Evolutionary conservation across 31 red algal species (phyloP).

Genomic region (Porphyra umbilicalis): DNA sequence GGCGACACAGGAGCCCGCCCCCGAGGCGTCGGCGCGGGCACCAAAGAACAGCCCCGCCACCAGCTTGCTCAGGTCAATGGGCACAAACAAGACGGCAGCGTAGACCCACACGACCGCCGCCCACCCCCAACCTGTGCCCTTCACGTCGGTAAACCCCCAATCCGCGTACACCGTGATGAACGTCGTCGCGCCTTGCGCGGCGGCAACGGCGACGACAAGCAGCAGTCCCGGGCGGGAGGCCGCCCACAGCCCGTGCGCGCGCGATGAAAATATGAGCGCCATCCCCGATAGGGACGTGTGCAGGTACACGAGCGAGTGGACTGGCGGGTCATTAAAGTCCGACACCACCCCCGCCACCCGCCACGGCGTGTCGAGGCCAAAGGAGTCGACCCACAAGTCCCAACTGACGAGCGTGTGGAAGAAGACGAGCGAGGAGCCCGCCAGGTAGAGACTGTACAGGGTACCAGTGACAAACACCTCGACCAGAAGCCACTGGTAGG

Average conservation of each 20-base stretch:
- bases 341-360: not conserved
- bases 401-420: constrained; percentile 6
- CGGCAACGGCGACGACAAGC: constrained; percentile 9
- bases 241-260: constrained; percentile 20
- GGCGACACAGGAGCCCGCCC: no score
- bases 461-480: constrained; percentile 24
- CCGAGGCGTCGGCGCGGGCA: not conserved
- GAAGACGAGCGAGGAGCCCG: constrained; percentile 12
- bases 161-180: constrained; percentile 36
- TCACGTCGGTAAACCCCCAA: constrained; percentile 31
- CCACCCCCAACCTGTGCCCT: constrained; percentile 44
- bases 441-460: constrained; percentile 17
- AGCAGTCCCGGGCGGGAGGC: constrained; percentile 20
- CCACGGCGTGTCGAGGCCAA: constrained; percentile 10
- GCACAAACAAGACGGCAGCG: constrained; percentile 15
- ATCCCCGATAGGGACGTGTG: constrained; percentile 29
- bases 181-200: not conserved
- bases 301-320: constrained; percentile 41
- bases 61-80: constrained; percentile 16
- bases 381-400: constrained; percentile 20
- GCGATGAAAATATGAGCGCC: constrained; percentile 34
- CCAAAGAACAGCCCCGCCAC: not conserved
- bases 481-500: constrained; percentile 23
- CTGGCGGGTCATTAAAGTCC: constrained; percentile 3
- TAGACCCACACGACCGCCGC: constrained; percentile 37